phyloP scores from a whole-genome alignment of 495 filamentous ascomycete species.

The Podospora conica region DNA sequence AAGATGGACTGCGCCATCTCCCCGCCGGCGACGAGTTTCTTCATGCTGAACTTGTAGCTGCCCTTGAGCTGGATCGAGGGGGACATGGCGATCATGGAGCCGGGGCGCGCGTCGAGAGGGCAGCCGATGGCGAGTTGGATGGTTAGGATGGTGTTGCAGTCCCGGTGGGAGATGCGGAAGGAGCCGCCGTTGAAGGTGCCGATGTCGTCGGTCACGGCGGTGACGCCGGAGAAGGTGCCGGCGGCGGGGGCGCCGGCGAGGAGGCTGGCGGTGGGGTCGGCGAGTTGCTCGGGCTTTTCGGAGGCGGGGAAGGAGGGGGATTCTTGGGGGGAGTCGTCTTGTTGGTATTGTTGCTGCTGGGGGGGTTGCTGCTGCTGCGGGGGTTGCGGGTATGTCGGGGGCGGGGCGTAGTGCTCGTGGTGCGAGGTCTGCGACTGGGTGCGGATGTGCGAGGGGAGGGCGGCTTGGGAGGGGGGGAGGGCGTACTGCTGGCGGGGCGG shows the following conservation, averaged over 20 bases:
- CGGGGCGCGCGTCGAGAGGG: constrained; percentile 74
- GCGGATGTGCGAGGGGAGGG: constrained; percentile 28
- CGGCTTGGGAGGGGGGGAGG: constrained; percentile 23
- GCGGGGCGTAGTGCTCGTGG: constrained; percentile 31
- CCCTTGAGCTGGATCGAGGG: constrained; percentile 79
- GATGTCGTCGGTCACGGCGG: constrained; percentile 64
- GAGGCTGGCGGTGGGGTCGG: constrained; percentile 22
- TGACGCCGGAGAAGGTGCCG: constrained; percentile 54
- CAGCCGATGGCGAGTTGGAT: constrained; percentile 85
- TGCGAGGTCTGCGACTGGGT: constrained; percentile 17
- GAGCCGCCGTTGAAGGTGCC: constrained; percentile 95
- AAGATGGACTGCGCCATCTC: constrained; percentile 76
- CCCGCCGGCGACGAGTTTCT: constrained; percentile 76
- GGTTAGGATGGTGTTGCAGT: constrained; percentile 84
- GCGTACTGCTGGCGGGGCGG: constrained; percentile 16
- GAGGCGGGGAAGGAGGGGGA: too few relatives aligned
- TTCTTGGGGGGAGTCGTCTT: constrained; percentile 22
- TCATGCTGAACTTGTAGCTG: constrained; percentile 69
- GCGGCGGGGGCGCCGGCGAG: constrained; percentile 29
- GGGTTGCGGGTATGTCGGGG: constrained; percentile 21
- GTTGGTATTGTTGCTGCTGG: constrained; percentile 25
- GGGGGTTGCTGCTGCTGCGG: background rate
- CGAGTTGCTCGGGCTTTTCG: constrained; percentile 33
- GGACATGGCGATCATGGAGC: constrained; percentile 92
- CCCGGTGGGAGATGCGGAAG: constrained; percentile 87